phyloP scores from a whole-genome alignment of 192 early-diverging fungal species.

The Backusella morwellensis region DNA sequence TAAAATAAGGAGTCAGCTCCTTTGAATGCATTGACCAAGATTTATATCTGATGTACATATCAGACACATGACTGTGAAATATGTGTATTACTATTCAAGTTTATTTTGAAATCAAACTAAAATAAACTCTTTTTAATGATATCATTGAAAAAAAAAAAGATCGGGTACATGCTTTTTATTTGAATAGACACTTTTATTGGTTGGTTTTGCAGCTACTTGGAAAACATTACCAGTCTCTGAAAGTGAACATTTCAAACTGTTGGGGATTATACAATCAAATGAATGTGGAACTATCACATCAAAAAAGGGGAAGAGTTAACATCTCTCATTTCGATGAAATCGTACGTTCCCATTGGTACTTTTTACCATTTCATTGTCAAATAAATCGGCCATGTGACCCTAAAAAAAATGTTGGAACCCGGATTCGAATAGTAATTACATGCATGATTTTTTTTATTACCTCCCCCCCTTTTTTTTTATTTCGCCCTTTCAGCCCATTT shows the following conservation, averaged over 20 bases:
- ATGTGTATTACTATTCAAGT: neutral
- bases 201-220: too few species aligned
- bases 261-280: neutral
- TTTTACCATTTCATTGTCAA: neutral
- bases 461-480: neutral
- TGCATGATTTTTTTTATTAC: neutral
- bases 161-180: neutral
- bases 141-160: neutral
- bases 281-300: neutral
- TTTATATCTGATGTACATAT: too few species aligned
- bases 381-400: neutral
- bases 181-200: too few species aligned
- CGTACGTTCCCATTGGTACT: neutral
- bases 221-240: too few species aligned
- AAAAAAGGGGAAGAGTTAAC: neutral
- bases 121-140: neutral
- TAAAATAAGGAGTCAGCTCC: too few species aligned
- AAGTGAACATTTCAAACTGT: neutral
- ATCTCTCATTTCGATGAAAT: neutral
- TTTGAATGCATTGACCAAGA: too few species aligned
- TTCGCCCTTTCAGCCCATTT: neutral
- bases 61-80: too few species aligned
- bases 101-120: neutral
- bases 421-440: neutral
- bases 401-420: neutral